Evolutionary conservation across 331 rosid species (phyloP).

Genomic region (Malus hybrid): DNA sequence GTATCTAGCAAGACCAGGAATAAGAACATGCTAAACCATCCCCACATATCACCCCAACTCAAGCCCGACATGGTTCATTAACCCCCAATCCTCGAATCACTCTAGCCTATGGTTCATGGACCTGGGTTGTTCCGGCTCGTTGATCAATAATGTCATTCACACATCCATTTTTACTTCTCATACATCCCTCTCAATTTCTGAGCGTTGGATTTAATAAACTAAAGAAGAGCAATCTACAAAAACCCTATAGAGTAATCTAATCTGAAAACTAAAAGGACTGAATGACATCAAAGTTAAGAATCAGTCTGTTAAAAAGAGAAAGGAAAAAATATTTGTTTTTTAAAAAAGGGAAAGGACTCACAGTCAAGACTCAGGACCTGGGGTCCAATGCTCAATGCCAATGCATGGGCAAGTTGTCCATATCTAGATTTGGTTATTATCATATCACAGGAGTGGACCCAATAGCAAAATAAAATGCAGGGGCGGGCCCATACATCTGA

Average conservation of each 20-base stretch:
- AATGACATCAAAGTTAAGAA: background rate
- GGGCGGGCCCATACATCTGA: conserved; percentile 13
- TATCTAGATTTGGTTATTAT: conserved; percentile 1
- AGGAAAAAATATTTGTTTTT: background rate
- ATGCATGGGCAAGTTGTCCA: conserved; percentile 1
- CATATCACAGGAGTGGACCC: background rate
- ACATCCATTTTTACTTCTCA: too few relatives aligned
- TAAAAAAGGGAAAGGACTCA: background rate
- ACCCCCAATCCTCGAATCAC: background rate
- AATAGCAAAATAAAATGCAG: background rate
- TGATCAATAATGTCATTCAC: background rate
- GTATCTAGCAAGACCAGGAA: too few relatives aligned
- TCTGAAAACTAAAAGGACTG: background rate
- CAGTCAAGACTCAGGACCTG: background rate
- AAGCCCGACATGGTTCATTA: background rate
- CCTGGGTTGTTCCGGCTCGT: background rate
- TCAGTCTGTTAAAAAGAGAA: too few relatives aligned
- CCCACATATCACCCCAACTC: background rate
- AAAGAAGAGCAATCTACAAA: too few relatives aligned
- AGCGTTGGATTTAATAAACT: too few relatives aligned
- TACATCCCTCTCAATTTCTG: too few relatives aligned
- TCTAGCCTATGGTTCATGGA: background rate
- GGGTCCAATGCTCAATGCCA: background rate
- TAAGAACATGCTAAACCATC: too few relatives aligned
- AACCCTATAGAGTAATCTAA: too few relatives aligned